These are phyloP conservation scores for Cyclotella distinguenda DNA, from an alignment of 108 stramenopile genomes.

Conservation along the genomic window DNA sequence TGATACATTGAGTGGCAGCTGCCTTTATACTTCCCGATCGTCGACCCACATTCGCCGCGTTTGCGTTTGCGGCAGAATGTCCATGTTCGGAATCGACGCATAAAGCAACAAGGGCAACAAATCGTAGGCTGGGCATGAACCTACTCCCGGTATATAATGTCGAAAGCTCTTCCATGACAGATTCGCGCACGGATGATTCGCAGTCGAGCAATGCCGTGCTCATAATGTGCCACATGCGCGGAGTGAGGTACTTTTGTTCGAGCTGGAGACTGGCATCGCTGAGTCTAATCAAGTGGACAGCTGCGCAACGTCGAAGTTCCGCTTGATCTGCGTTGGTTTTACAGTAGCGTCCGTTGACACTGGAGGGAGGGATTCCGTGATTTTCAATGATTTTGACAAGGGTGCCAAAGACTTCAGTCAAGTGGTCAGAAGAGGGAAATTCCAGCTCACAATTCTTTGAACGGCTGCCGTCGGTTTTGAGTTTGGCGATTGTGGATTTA, in stretches of 20 bases:
- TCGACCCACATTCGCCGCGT: slow-evolving; percentile 72
- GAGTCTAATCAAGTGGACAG: slow-evolving; percentile 68
- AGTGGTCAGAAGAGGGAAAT: slow-evolving; percentile 32
- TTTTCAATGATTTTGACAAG: slow-evolving; percentile 54
- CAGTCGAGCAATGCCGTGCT: slow-evolving; percentile 59
- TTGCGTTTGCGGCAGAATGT: slow-evolving; percentile 55
- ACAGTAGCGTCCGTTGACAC: slow-evolving; percentile 49
- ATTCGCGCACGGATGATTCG: slow-evolving; percentile 56
- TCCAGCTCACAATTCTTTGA: slow-evolving; percentile 16
- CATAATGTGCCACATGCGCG: slow-evolving; percentile 65
- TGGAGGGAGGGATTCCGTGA: slow-evolving; percentile 56
- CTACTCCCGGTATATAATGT: slow-evolving; percentile 70
- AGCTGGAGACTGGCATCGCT: slow-evolving; percentile 69
- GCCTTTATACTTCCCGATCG: slow-evolving; percentile 47
- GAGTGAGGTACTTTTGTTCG: slow-evolving; percentile 57
- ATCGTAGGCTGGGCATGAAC: slow-evolving; percentile 65
- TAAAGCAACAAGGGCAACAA: slow-evolving; percentile 66
- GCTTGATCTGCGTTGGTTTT: slow-evolving; percentile 53
- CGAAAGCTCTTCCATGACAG: slow-evolving; percentile 66
- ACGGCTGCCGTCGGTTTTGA: slow-evolving; percentile 15
- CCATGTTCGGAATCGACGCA: slow-evolving; percentile 69
- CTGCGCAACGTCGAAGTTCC: slow-evolving; percentile 72
- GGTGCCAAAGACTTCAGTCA: slow-evolving; percentile 42
- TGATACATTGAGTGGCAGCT: slow-evolving; percentile 55
- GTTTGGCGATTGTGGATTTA: slow-evolving; percentile 51